Percentiles rank a stretch among this genome's conserved stretches.
Conservation (phyloP, 2,329 filamentous ascomycete genomes). For the Kalaharituber pfeilii region DNA sequence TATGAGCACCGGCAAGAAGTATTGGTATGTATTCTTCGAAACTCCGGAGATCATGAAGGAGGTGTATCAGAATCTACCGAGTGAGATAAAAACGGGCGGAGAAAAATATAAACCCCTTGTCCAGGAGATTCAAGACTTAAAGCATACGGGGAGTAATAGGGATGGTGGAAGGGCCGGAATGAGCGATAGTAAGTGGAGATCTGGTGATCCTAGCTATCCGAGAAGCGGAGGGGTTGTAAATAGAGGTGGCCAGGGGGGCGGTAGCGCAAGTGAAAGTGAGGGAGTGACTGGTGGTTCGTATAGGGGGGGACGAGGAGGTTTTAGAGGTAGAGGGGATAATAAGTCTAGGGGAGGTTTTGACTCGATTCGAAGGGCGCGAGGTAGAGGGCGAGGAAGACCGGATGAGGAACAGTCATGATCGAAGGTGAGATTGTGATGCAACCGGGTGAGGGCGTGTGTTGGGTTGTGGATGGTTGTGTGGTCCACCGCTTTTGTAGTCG, state of each 20-base stretch:
- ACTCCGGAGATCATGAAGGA: slow-evolving; percentile 61
- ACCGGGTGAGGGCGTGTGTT: too few relatives aligned
- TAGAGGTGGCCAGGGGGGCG: slow-evolving; percentile 8
- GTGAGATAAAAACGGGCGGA: slow-evolving; percentile 44
- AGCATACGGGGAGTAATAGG: slow-evolving; percentile 31
- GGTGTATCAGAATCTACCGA: slow-evolving; percentile 55
- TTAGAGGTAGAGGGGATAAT: not conserved
- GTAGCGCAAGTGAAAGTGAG: slow-evolving; percentile 20
- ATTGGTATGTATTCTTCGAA: slow-evolving; percentile 76
- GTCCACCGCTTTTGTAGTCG: too few relatives aligned
- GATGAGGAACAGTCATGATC: too few relatives aligned
- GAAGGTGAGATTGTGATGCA: too few relatives aligned
- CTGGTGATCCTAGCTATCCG: slow-evolving; percentile 61
- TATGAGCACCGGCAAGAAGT: slow-evolving; percentile 55
- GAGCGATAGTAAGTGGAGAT: slow-evolving; percentile 59
- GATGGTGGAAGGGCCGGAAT: slow-evolving; percentile 31
- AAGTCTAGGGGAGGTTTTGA: not conserved
- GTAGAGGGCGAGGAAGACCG: too few relatives aligned
- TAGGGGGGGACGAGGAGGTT: not conserved
- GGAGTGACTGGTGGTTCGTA: too few relatives aligned
- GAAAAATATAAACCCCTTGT: slow-evolving; percentile 46
- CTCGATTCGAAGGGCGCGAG: not conserved
- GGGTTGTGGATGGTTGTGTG: too few relatives aligned
- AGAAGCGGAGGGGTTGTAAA: slow-evolving; percentile 28
- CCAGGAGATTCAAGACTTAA: slow-evolving; percentile 38